Base-by-base conservation (phyloP, 202 grass and related monocot species). In the Zizania palustris region DNA sequence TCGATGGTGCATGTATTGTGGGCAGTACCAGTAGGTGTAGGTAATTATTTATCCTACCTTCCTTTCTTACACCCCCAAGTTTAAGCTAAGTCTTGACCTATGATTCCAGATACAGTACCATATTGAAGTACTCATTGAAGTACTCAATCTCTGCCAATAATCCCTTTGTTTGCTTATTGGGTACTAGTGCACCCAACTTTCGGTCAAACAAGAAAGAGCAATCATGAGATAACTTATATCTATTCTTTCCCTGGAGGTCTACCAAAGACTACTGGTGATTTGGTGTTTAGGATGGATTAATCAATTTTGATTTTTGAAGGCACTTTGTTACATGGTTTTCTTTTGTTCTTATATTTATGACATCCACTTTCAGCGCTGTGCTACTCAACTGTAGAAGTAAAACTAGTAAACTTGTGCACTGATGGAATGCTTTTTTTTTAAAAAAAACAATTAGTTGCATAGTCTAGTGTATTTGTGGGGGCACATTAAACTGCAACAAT, bases 61-160 rank as follows among this genome's bases (percentile, higher is more conserved):
- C 65, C 49, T 55, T 21, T 6, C 66, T 53, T 57, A 42, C 21
- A 70, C 34, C 55, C 45, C 57, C 18, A 72, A 4, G 18, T 63
- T 70, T 5, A 50, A 81, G 34, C 45, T 9, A 45, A 45, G 34
- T 49, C 19, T 71, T 39, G 77, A 62, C 62, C 45, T 80, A 68
- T 62, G 34, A 59, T 59, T 60, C 19, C 9, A 18, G 16, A 5
- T 48, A 53, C 45, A 44, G 53, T 68, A 56, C 65, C 37, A 60
- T 9, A 67, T 74, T 78, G 41, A 63, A 84, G 21, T 44, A 51
- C 65, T 71, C 34, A 78, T 34, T 12, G 41, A 63, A 84, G 21
- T 44, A 51, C 65, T 71, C 34, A 78, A 34, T 12, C n/a, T 62
- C 44, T 59, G 5, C 34, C 10, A 60, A 4, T 28, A 28, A 2